Base-by-base conservation (phyloP, 176 grass and related monocot species). In the Ananas comosus region DNA sequence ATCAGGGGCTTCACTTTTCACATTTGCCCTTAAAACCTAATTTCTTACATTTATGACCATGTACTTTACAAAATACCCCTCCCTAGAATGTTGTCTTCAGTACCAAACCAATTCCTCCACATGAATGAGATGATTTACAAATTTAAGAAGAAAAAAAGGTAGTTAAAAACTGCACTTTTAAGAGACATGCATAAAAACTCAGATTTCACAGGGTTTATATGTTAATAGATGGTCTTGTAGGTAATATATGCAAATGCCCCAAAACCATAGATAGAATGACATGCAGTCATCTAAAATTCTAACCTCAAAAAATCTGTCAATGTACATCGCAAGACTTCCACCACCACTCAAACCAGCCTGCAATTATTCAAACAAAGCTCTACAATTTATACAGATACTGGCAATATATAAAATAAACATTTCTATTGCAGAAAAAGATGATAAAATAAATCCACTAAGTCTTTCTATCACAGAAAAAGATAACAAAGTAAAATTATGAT, bases 231-330 rank as follows among this genome's bases (percentile, higher is more conserved):
- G 33, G 33, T 42, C 33, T 42, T 42, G 5, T 42, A 42, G 33
- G 33, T 5, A 42, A 42, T 42, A 42, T 7, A 42, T 42, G 33
- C 4, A 42, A 42, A 42, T 42, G 33, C 33, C 33, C 33, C 6
- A 42, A 42, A 42, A 42, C 33, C 1, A 13, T 42, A 29, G n/a
- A 29, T 8, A 12, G 10, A n/a, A 14, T 42, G 9, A 19, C 28
- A 67, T 10, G 27, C 65, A 8, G 47, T 66, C 11, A 50, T 69
- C 7, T 25, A 69, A 42, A 11, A 77, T 69, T 69, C 53, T 69
- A 66, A 97, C 93, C 89, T 97, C 93, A 87, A 97, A 97, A 87
- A 97, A 92, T 29, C 68, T 89, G 74, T 97, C 93, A 42, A 97
- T 85, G 53, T 97, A 76, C 83, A 85, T 85, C 0, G 89, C 84